phyloP scores from a whole-genome alignment of 345 rosid species.

The Citrus sinensis region DVS_A1.0 CM039164.1:2340501-2341000 shows the following conservation, averaged over 20 bases:
- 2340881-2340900: constrained; percentile 54
- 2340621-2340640: background rate
- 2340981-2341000: constrained; percentile 18
- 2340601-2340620: background rate
- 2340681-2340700: background rate
- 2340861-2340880: constrained; percentile 59
- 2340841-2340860: constrained; percentile 71
- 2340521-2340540: background rate
- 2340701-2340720: background rate
- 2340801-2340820: constrained; percentile 93
- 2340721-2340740: constrained; percentile 13
- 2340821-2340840: constrained; percentile 95
- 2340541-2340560: background rate
- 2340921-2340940: constrained; percentile 63
- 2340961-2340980: constrained; percentile 25
- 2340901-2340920: constrained; percentile 76
- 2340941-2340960: constrained; percentile 83
- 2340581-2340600: background rate
- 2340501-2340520: background rate
- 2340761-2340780: constrained; percentile 82
- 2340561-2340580: background rate
- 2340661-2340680: background rate
- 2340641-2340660: background rate
- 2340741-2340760: constrained; percentile 62
- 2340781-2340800: constrained; percentile 93